Base-by-base conservation (phyloP, 257 asterid genomes). In the Fraxinus americana region DNA sequence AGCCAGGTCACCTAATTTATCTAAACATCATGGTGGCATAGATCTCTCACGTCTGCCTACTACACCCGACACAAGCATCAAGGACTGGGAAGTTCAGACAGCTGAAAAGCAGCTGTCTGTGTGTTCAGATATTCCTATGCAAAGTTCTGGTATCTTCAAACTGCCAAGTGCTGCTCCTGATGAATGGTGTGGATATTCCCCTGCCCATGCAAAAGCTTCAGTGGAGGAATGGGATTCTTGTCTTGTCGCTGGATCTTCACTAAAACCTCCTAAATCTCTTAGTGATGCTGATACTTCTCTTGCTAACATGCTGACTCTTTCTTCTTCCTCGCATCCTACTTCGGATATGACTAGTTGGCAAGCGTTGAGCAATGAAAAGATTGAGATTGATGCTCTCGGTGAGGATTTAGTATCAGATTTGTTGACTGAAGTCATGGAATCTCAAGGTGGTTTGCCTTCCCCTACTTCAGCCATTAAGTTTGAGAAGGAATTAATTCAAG, bases 361-460 rank as follows among this genome's bases (percentile, higher is more conserved):
- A 72, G 75, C 75, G 25, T 39, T n/a, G 2, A 11, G 8, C 6
- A 35, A 50, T 25, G 89, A 86, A 73, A 84, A 83, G 4, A 87
- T 87, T 52, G 89, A 85, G 79, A 83, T 87, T 72, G 83, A 83
- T 77, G 80, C 88, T 43, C 67, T 87, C 82, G 89, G 82, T 61
- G 91, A 87, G 86, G 91, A 87, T 73, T 87, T 87, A 16, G 84
- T 87, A 39, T 87, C 91, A 0, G 91, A 87, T 82, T 86, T 87
- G 23, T 77, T 87, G 75, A 87, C 91, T 67, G 88, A 87, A 85
- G 86, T 83, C 7, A 85, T 87, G 88, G 89, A 87, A 75, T 83
- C 89, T 38, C 85, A 77, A 57, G 82, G 85, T 79, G 87, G 86
- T 39, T 77, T 87, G 83, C 83, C 83, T 68, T 87, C 91, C 12